Base-by-base conservation (phyloP, 2,329 filamentous ascomycete genomes). In the Sporothrix sp. region DNA sequence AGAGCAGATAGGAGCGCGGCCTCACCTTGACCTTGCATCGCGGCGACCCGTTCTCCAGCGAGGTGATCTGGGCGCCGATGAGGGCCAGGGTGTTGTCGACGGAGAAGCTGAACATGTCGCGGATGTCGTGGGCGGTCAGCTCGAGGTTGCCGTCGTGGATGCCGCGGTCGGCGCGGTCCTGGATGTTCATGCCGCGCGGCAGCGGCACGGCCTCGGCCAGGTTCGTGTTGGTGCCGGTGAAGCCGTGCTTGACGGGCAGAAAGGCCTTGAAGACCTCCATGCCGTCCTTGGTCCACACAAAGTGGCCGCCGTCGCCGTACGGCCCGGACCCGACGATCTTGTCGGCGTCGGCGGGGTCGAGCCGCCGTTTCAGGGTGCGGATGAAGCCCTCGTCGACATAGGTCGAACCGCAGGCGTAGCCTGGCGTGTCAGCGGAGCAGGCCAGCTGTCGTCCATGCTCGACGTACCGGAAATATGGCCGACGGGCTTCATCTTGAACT, bases 261-360 rank as follows among this genome's bases (percentile, higher is more conserved):
- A 61, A 61, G 4, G 54, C 53, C n/a, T 58, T 50, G 30, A 58
- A 59, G 2, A 63, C 45, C 5, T 54, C 47, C 40, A 58, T 56
- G 16, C 59, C 53, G 18, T 54, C 56, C 28, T 59, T 53, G 30
- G 57, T 60, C 27, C 61, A 52, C 23, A 61, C 55, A 35, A 57
- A 60, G 38, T 61, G 60, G 6, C 58, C 59, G 13, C 58, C 58
- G 11, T 56, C 55, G 20, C 54, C 55, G 32, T 42, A 45, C 20
- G 54, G 51, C 13, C 54, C 51, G 3, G 44, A n/a, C 2, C 54
- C 56, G 5, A 58, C 52, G 14, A 60, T 54, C 47, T 57, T 59
- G 18, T 54, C 38, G 43, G 58, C 58, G 33, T 58, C 57, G 1
- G 52, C 53, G 5, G 43, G 37, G 3, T 54, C 58, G 4, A 61